Base-by-base conservation (phyloP, 129 eudicot genomes). In the Kitagawia praeruptora region DNA sequence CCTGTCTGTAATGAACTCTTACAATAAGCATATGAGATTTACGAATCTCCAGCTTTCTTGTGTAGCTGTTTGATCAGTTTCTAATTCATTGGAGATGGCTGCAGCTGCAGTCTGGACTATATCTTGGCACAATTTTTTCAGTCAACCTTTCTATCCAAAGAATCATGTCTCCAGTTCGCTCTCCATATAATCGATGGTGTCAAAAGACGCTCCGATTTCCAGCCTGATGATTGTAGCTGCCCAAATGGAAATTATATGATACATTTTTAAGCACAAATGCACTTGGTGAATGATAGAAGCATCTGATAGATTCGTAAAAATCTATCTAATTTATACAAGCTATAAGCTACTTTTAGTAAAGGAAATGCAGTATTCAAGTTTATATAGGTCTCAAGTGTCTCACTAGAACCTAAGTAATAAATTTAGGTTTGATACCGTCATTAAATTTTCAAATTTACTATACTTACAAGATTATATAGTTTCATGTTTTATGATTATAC, bases 151-250 rank as follows among this genome's bases (percentile, higher is more conserved):
- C 82, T 85, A 80, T 83, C 83, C 4, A 85, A 77, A 66, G 81
- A 74, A 61, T 47, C 81, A 63, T 19, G 15, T 45, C 63, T 79
- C 99, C 99, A 96, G 74, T 85, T 87, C 31, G 98, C 99, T 82
- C 90, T 96, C 99, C 99, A 96, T 31, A 82, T 83, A 63, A 96
- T 88, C n/a, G 99, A 89, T 48, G 96, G 90, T 75, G 93, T 83
- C 84, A 92, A 80, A 58, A 96, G 92, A 21, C 99, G 93, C 81
- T 90, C 99, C 5, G 87, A 88, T 83, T 89, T 96, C 99, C 99
- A 96, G 23, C 95, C 93, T 41, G 83, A 86, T 21, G 91, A 87
- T 72, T 83, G 94, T 75, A 96, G 93, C 99, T 96, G 97, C 85
- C 80, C 82, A 73, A 21, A 14, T 61, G 8, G 39, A 56, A 11